Conservation (phyloP, 2,329 filamentous ascomycete species). For the Hypomyces perniciosus region DNA sequence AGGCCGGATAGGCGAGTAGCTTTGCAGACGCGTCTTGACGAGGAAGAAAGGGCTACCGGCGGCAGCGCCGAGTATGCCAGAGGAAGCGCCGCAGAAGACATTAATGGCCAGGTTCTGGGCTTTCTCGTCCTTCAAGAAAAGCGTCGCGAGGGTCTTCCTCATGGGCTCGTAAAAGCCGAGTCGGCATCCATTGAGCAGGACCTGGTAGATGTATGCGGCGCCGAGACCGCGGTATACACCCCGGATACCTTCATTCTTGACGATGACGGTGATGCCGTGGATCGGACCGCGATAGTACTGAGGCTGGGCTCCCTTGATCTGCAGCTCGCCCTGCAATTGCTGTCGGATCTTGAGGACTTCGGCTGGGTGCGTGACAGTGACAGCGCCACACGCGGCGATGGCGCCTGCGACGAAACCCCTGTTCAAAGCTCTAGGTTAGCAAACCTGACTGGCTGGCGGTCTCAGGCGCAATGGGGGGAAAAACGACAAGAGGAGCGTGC, state of each 20-base stretch:
- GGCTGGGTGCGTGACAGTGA: slow-evolving; percentile 95
- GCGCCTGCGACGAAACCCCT: slow-evolving; percentile 93
- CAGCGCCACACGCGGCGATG: slow-evolving; percentile 92
- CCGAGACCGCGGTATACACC: slow-evolving; percentile 86
- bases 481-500: too few species aligned
- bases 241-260: slow-evolving; percentile 79
- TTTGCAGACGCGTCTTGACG: slow-evolving; percentile 93
- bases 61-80: slow-evolving; percentile 86
- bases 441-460: background rate
- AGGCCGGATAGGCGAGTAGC: slow-evolving; percentile 83
- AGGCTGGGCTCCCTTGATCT: slow-evolving; percentile 76
- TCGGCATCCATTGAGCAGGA: slow-evolving; percentile 92
- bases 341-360: slow-evolving; percentile 99
- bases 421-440: background rate
- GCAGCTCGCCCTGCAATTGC: slow-evolving; percentile 93
- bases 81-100: slow-evolving; percentile 84
- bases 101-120: slow-evolving; percentile 85
- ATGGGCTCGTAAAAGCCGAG: slow-evolving; percentile 97
- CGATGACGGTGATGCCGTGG: slow-evolving; percentile 84
- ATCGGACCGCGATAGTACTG: slow-evolving; percentile 87
- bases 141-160: slow-evolving; percentile 61
- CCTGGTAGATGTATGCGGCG: slow-evolving; percentile 92
- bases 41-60: slow-evolving; percentile 95
- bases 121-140: slow-evolving; percentile 65
- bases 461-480: background rate